Base-by-base conservation (phyloP, 345 rosid species). In the Litchi chinensis region DNA sequence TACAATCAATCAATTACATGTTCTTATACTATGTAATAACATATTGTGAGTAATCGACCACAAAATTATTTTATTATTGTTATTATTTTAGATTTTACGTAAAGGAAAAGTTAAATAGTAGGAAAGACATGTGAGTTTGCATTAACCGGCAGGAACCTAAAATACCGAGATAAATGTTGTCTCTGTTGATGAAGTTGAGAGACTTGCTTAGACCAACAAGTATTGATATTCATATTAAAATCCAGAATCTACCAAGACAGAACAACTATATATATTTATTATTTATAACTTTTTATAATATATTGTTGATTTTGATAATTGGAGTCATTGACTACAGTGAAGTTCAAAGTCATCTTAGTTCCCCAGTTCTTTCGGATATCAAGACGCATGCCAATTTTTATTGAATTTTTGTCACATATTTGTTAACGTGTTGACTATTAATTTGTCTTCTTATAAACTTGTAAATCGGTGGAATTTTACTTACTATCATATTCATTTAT, bases 131-230 rank as follows among this genome's bases (percentile, higher is more conserved):
- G 54, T 56, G 76, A 44, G 77, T 46, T 71, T 67, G 74, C 74
- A 72, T 76, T 77, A 43, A 39, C 71, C 73, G 78, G 77, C 74
- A 79, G 67, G 43, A 5, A 26, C 18, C 63, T 24, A 77, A 43
- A 16, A 56, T 41, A 16, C 65, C 40, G 26, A 57, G 73, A 41
- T 11, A 43, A 24, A 57, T 65, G 59, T 56, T 19, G 76, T 75
- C 67, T 13, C 0, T 8, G 24, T 63, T 13, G 62, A 19, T 39
- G 76, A 54, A 37, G 10, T 32, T 11, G 48, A 32, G 37, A 52
- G 28, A 11, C 24, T 6, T 10, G 10, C 5, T 60, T 60, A 0
- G 28, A 59, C 26, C 28, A 19, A 59, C 64, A 26, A 1, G 11
- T 21, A 7, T 59, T 21, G 64, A 59, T 8, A 52, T 52, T 52